Percentiles rank a stretch among this genome's conserved stretches.
phyloP scores from a whole-genome alignment of 371 early-diverging fungal species.

The Sanchytrium tribonematis region DNA sequence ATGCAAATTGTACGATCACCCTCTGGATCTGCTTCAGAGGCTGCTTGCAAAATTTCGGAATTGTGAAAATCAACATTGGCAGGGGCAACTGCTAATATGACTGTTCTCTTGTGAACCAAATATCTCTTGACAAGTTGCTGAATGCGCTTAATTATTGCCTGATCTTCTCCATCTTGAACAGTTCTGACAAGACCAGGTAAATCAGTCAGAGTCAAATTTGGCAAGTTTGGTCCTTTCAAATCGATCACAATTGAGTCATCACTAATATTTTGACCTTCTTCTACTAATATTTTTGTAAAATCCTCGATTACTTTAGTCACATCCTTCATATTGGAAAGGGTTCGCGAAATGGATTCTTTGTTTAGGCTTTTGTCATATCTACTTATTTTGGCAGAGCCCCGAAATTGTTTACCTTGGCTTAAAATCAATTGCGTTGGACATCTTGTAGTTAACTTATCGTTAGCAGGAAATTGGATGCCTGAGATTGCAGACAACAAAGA shows the following conservation, averaged over 20 bases:
- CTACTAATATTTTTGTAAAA: too few relatives aligned
- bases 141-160: conserved; percentile 58
- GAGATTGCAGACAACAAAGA: conserved; percentile 18
- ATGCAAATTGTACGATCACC: conserved; percentile 62
- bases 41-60: conserved; percentile 71
- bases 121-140: conserved; percentile 48
- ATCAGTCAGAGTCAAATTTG: conserved; percentile 71
- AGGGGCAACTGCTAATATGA: conserved; percentile 77
- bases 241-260: conserved; percentile 39
- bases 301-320: too few relatives aligned
- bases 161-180: conserved; percentile 46
- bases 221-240: conserved; percentile 55
- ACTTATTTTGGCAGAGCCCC: too few relatives aligned
- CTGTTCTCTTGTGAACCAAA: conserved; percentile 54
- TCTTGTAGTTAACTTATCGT: too few relatives aligned
- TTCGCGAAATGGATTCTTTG: too few relatives aligned
- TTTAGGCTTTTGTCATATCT: too few relatives aligned
- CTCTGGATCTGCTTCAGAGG: conserved; percentile 66
- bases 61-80: conserved; percentile 74
- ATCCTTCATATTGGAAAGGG: too few relatives aligned
- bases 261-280: conserved; percentile 3
- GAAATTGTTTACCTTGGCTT: too few relatives aligned
- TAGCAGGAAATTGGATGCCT: too few relatives aligned
- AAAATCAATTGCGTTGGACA: too few relatives aligned
- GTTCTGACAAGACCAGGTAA: conserved; percentile 61